phyloP scores from a whole-genome alignment of 2,329 filamentous ascomycete genomes.

The Monosporascus cannonballus region DNA sequence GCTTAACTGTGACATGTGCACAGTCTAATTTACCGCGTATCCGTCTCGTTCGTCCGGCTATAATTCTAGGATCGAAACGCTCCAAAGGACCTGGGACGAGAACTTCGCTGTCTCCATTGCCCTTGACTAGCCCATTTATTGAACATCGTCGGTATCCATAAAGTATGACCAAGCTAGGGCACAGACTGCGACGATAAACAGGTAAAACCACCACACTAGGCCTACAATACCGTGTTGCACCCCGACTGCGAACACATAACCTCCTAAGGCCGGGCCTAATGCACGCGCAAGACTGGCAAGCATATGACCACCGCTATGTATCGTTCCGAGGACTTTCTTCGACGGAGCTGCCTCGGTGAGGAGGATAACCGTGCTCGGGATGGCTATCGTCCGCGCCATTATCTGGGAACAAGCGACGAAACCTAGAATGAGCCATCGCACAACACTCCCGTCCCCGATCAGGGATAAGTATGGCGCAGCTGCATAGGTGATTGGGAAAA shows the following conservation, averaged over 20 bases:
- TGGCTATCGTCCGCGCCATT: conserved; percentile 51
- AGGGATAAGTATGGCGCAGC: conserved; percentile 55
- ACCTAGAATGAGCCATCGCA: conserved; percentile 49
- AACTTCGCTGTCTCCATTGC: background rate
- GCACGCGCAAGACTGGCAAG: conserved; percentile 22
- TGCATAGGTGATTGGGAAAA: conserved; percentile 54
- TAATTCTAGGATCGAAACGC: too few relatives aligned
- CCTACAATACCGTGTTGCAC: conserved; percentile 20
- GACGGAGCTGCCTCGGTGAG: conserved; percentile 32
- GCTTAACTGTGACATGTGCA: too few relatives aligned
- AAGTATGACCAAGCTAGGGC: conserved; percentile 23
- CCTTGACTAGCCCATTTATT: background rate
- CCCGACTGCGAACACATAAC: conserved; percentile 22
- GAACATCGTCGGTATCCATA: conserved; percentile 10
- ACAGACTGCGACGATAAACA: conserved; percentile 19
- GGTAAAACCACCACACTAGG: conserved; percentile 25
- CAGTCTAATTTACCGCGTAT: too few relatives aligned
- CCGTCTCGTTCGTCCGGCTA: too few relatives aligned
- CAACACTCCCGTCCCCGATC: conserved; percentile 37
- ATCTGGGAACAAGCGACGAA: conserved; percentile 53
- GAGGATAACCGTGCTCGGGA: conserved; percentile 33
- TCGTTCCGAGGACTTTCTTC: conserved; percentile 28
- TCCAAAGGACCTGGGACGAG: too few relatives aligned
- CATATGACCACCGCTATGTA: conserved; percentile 29
- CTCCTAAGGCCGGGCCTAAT: conserved; percentile 19